Conservation (phyloP, 2,329 filamentous ascomycete species). For the Akanthomyces dipterigenus region DNA sequence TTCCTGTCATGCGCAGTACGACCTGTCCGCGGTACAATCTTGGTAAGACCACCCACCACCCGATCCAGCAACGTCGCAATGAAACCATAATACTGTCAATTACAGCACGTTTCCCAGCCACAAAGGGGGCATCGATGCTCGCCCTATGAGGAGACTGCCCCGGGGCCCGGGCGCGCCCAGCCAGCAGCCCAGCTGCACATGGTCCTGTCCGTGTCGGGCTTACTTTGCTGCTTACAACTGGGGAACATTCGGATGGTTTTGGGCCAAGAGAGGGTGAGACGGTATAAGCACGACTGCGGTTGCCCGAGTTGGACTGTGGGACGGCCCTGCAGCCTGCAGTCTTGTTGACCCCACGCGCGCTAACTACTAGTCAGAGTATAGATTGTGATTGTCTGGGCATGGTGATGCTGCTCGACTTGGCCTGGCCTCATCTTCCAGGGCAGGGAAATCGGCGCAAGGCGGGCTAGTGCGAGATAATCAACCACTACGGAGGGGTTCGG, state of each 20-base stretch:
- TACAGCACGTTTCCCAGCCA: not conserved
- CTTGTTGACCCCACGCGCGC: not conserved
- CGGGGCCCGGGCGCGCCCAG: not conserved
- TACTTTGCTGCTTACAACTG: constrained; percentile 9
- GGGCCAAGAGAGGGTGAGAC: constrained; percentile 5
- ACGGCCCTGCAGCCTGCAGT: not conserved
- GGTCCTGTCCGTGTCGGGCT: constrained; percentile 1
- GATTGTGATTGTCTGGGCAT: not conserved
- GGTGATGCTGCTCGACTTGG: not conserved
- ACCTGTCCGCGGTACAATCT: not conserved
- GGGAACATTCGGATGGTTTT: not conserved
- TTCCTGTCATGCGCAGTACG: not conserved
- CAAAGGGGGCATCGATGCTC: not conserved
- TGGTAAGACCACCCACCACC: not conserved
- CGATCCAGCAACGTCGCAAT: not conserved
- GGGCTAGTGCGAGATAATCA: not conserved
- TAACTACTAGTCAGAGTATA: not conserved
- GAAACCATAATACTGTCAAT: not conserved
- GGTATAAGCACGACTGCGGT: constrained; percentile 10
- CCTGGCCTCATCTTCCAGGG: not conserved
- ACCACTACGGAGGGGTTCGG: not conserved
- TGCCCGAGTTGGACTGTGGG: not conserved
- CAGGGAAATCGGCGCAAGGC: not conserved
- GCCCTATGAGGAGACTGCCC: not conserved
- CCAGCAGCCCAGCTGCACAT: not conserved